A percentile compares a stretch with the other conserved stretches of the same genome.
These are phyloP conservation scores for Fusarium sp. DNA, from an alignment of 2,329 filamentous ascomycete genomes.

Conservation along the genomic window DNA sequence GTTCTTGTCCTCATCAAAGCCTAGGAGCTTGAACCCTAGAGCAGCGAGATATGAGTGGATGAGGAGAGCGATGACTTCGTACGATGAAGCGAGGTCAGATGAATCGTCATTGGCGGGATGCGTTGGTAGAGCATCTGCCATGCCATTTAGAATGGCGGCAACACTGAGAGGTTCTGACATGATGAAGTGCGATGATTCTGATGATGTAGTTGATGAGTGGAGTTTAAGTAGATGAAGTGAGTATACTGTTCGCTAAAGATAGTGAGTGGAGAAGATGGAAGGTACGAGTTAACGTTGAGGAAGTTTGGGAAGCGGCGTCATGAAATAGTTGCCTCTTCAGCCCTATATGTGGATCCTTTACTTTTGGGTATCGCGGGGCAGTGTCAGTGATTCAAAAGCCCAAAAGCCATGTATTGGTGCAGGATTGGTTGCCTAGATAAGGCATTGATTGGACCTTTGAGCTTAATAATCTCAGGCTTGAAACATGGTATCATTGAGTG, in stretches of 20 bases:
- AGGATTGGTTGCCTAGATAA: neutral
- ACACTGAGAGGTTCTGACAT: slow-evolving; percentile 45
- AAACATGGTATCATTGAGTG: neutral
- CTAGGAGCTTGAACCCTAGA: slow-evolving; percentile 82
- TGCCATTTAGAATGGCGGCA: slow-evolving; percentile 60
- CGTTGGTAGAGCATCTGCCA: slow-evolving; percentile 69
- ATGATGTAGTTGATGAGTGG: neutral
- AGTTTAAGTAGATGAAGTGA: neutral
- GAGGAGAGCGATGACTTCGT: slow-evolving; percentile 86
- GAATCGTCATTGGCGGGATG: slow-evolving; percentile 62
- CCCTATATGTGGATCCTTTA: slow-evolving; percentile 42
- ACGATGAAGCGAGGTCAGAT: slow-evolving; percentile 74
- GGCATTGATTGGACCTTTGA: neutral
- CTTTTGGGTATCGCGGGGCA: slow-evolving; percentile 18
- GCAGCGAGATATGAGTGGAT: slow-evolving; percentile 84
- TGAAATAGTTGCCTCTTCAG: slow-evolving; percentile 42
- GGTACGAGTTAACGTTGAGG: neutral
- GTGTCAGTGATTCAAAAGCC: neutral
- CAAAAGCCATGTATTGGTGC: neutral
- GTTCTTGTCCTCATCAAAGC: slow-evolving; percentile 83
- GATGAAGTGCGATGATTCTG: neutral
- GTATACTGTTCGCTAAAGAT: neutral
- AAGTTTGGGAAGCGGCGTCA: slow-evolving; percentile 33
- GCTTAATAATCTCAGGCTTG: neutral
- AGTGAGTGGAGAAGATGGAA: slow-evolving; percentile 11